A percentile compares a stretch with the other conserved stretches of the same genome.
Conservation (phyloP, 176 grass and related monocot genomes). For the Neostapfia colusana region DNA sequence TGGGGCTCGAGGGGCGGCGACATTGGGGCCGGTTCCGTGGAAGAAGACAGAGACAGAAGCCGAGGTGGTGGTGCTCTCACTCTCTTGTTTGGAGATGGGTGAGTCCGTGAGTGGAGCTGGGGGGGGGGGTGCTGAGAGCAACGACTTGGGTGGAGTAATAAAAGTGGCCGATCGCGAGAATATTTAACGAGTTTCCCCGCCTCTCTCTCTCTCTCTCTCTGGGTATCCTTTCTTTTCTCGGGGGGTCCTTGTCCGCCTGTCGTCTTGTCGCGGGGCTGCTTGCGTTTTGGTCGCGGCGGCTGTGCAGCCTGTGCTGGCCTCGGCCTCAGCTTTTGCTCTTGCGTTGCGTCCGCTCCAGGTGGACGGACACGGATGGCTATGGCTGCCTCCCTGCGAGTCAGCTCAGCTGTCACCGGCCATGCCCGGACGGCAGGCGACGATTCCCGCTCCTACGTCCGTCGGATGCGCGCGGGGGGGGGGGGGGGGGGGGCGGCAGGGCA, state of each 20-base stretch:
- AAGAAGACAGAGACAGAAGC: neutral
- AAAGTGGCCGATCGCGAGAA: constrained; percentile 55
- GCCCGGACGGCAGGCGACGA: neutral
- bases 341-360: neutral
- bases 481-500: no score
- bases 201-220: neutral
- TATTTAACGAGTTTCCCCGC: constrained; percentile 37
- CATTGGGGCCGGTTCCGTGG: constrained; percentile 32
- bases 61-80: neutral
- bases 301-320: no score
- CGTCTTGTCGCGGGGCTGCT: constrained; percentile 38
- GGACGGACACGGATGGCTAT: neutral
- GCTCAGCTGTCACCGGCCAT: neutral
- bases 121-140: neutral
- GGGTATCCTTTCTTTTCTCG: constrained; percentile 8
- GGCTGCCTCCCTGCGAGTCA: neutral
- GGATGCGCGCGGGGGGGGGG: no score
- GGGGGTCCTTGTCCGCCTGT: constrained; percentile 27
- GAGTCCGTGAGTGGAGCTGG: neutral
- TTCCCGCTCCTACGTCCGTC: neutral
- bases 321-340: no score
- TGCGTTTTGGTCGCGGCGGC: neutral
- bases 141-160: constrained; percentile 23
- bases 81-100: constrained; percentile 27
- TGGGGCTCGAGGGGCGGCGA: constrained; percentile 51